Evolutionary conservation across 345 rosid species (phyloP).

Genomic region (Citropsis articulata): DNA sequence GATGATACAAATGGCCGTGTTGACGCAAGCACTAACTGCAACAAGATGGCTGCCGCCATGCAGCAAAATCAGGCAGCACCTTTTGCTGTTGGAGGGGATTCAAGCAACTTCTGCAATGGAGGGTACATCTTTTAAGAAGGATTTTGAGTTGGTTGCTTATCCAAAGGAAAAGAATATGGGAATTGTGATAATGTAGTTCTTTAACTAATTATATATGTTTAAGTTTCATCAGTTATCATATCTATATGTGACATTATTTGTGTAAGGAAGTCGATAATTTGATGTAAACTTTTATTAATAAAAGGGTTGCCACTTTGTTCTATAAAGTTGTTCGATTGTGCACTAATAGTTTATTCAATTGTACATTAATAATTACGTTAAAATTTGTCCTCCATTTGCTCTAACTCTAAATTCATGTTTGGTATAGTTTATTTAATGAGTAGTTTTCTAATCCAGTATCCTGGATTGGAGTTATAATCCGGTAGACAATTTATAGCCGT

Average conservation of each 20-base stretch:
- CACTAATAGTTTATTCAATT: too few relatives aligned
- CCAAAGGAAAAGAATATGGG: neutral
- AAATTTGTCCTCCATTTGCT: too few relatives aligned
- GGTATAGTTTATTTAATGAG: too few relatives aligned
- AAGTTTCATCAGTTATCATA: too few relatives aligned
- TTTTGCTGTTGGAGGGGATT: conserved; percentile 24
- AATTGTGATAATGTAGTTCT: neutral
- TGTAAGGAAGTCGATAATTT: neutral
- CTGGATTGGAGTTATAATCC: too few relatives aligned
- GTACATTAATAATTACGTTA: too few relatives aligned
- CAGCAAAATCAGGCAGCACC: conserved; percentile 26
- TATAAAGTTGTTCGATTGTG: too few relatives aligned
- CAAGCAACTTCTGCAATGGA: conserved; percentile 26
- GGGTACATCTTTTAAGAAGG: conserved; percentile 33
- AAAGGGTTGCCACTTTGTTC: neutral
- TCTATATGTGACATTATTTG: too few relatives aligned
- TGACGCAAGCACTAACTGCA: conserved; percentile 11
- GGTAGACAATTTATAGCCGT: too few relatives aligned
- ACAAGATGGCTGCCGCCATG: conserved; percentile 19
- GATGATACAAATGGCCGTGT: conserved; percentile 24
- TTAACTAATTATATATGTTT: neutral
- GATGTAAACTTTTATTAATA: neutral
- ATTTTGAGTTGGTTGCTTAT: too few relatives aligned
- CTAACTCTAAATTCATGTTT: too few relatives aligned
- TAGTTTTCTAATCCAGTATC: too few relatives aligned